A percentile compares a stretch with the other conserved stretches of the same genome.
Evolutionary conservation across 768 basidiomycete genomes (phyloP).

Genomic region (Lenzites betulinus): DNA sequence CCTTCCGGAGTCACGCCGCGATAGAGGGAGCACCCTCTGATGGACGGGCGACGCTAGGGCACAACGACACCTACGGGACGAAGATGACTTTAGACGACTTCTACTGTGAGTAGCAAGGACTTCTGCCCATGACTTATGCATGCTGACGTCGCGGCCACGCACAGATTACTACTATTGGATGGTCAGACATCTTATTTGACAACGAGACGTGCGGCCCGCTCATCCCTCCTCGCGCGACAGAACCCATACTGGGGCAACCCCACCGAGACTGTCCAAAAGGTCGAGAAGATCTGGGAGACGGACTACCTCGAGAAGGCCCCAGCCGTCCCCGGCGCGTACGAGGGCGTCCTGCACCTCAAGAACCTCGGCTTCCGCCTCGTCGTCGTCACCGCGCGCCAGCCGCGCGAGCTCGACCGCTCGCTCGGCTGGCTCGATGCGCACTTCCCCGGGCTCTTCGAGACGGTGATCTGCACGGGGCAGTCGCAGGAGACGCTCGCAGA

Average conservation of each 20-base stretch:
- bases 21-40: too few relatives aligned
- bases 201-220: too few relatives aligned
- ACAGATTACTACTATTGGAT: slow-evolving; percentile 79
- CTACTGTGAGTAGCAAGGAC: slow-evolving; percentile 54
- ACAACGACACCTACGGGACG: slow-evolving; percentile 60
- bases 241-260: slow-evolving; percentile 65
- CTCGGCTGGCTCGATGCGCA: slow-evolving; percentile 68
- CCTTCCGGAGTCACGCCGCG: not conserved
- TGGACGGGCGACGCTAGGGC: slow-evolving; percentile 47
- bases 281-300: slow-evolving; percentile 58
- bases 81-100: slow-evolving; percentile 57
- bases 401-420: slow-evolving; percentile 55
- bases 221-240: slow-evolving; percentile 27
- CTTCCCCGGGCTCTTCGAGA: slow-evolving; percentile 64
- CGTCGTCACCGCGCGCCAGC: slow-evolving; percentile 73
- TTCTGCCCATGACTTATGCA: not conserved
- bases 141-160: not conserved
- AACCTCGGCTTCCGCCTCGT: slow-evolving; percentile 68
- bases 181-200: slow-evolving; percentile 41
- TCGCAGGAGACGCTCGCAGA: slow-evolving; percentile 56
- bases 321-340: slow-evolving; percentile 62
- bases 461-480: slow-evolving; percentile 73
- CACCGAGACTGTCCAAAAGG: slow-evolving; percentile 58
- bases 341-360: slow-evolving; percentile 56
- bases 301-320: slow-evolving; percentile 46